These are phyloP conservation scores for Acanthamoeba lenticulata DNA, from an alignment of 208 protist species.

Conservation along the genomic window DNA sequence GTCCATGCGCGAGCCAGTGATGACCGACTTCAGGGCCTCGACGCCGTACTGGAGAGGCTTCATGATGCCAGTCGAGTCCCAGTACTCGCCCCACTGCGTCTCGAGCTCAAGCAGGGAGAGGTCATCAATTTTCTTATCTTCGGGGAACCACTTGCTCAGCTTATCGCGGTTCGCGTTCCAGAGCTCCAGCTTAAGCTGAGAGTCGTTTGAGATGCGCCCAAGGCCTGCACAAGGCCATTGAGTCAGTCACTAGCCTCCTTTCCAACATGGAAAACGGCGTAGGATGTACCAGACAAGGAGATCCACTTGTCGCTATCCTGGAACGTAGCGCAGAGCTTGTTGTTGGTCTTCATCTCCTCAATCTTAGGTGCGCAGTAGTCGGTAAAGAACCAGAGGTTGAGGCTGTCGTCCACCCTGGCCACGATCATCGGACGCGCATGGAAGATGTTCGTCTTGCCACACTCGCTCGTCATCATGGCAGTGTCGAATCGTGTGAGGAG, in stretches of 20 bases:
- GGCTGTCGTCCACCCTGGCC: not conserved
- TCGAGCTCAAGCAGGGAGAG: slow-evolving; percentile 24
- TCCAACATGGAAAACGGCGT: not conserved
- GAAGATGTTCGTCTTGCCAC: not conserved
- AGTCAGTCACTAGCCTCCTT: not conserved
- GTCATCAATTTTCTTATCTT: slow-evolving; percentile 24
- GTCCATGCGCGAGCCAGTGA: slow-evolving; percentile 19
- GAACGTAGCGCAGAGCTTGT: slow-evolving; percentile 43
- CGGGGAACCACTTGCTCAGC: slow-evolving; percentile 23
- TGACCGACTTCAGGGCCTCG: slow-evolving; percentile 30
- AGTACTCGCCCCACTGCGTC: slow-evolving; percentile 54
- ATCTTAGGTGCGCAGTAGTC: not conserved
- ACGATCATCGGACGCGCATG: slow-evolving; percentile 48
- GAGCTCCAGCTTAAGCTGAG: not conserved
- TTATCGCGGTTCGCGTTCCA: not conserved
- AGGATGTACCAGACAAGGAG: not conserved
- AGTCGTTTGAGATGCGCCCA: not conserved
- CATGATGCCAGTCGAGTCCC: slow-evolving; percentile 28
- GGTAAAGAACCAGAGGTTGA: slow-evolving; percentile 50
- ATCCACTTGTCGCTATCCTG: slow-evolving; percentile 30
- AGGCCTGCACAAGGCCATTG: not conserved
- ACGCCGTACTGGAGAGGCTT: slow-evolving; percentile 36
- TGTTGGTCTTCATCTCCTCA: slow-evolving; percentile 46
- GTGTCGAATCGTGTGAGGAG: not conserved
- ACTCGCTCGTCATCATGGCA: slow-evolving; percentile 19